phyloP scores from a whole-genome alignment of 306 rosid species.

The Coriaria nepalensis region DNA sequence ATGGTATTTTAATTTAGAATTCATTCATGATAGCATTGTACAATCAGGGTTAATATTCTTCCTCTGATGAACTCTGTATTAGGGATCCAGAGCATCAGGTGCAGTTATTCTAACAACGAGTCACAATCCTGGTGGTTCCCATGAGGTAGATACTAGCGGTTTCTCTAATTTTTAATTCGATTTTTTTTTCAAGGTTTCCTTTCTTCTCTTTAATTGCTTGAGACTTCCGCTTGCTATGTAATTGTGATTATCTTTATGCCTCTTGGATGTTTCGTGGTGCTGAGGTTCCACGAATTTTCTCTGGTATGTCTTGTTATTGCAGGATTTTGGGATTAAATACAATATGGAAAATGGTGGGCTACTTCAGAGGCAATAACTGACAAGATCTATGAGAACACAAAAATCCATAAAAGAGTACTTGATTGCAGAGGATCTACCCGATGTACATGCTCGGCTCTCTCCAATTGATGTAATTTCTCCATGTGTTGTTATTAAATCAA shows the following conservation, averaged over 20 bases:
- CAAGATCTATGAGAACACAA: slow-evolving; percentile 75
- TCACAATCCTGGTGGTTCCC: slow-evolving; percentile 98
- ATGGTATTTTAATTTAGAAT: neutral
- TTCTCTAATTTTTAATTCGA: too few relatives aligned
- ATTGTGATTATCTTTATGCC: too few relatives aligned
- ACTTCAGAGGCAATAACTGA: slow-evolving; percentile 91
- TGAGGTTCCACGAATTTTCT: too few relatives aligned
- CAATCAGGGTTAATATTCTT: too few relatives aligned
- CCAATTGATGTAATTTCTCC: too few relatives aligned
- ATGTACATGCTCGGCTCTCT: slow-evolving; percentile 27
- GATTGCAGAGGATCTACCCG: slow-evolving; percentile 66
- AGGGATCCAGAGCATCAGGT: slow-evolving; percentile 92
- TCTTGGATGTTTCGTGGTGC: too few relatives aligned
- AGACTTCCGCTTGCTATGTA: too few relatives aligned
- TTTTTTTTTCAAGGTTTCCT: too few relatives aligned
- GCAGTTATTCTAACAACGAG: slow-evolving; percentile 96
- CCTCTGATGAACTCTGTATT: slow-evolving; percentile 15
- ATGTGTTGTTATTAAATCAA: too few relatives aligned
- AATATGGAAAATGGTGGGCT: slow-evolving; percentile 99
- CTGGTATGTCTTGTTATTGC: slow-evolving; percentile 11
- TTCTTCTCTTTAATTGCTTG: too few relatives aligned
- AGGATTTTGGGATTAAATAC: slow-evolving; percentile 98
- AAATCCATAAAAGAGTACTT: slow-evolving; percentile 71
- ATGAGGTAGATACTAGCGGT: slow-evolving; percentile 37
- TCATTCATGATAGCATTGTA: too few relatives aligned